These are phyloP conservation scores for Diaporthe aspalathi DNA, from an alignment of 2,329 filamentous ascomycete species.

Conservation along the genomic window DNA sequence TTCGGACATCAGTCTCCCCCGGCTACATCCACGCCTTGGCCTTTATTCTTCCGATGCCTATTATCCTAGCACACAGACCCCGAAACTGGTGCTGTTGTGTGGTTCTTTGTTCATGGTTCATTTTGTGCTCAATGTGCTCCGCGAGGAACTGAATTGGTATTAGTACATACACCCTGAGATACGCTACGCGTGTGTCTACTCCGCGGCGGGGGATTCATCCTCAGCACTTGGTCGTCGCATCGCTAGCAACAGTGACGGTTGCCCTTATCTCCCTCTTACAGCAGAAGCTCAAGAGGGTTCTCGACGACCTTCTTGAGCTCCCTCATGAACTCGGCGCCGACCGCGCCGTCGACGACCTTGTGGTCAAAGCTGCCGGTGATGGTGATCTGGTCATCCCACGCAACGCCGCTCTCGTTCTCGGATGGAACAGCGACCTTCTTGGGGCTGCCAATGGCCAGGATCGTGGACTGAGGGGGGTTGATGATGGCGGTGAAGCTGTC, in stretches of 20 bases:
- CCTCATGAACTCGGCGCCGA: slow-evolving; percentile 95
- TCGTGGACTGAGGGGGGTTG: slow-evolving; percentile 97
- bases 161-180: slow-evolving; percentile 38
- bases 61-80: not conserved
- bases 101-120: not conserved
- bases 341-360: slow-evolving; percentile 96
- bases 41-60: not conserved
- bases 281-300: slow-evolving; percentile 93
- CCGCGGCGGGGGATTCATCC: slow-evolving; percentile 45
- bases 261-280: slow-evolving; percentile 70
- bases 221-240: slow-evolving; percentile 45
- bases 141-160: slow-evolving; percentile 37
- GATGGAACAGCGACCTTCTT: slow-evolving; percentile 93
- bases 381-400: slow-evolving; percentile 97
- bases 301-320: slow-evolving; percentile 98
- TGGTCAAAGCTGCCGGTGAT: slow-evolving; percentile 98
- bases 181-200: slow-evolving; percentile 30
- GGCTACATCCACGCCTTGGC: not conserved
- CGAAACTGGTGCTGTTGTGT: not conserved
- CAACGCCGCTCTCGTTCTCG: slow-evolving; percentile 79
- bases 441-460: slow-evolving; percentile 93
- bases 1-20: not conserved
- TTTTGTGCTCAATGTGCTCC: not conserved
- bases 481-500: slow-evolving; percentile 98
- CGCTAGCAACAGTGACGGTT: slow-evolving; percentile 49